These are phyloP conservation scores for Cytospora chrysosperma DNA, from an alignment of 2,329 filamentous ascomycete genomes.

Conservation along the genomic window DNA sequence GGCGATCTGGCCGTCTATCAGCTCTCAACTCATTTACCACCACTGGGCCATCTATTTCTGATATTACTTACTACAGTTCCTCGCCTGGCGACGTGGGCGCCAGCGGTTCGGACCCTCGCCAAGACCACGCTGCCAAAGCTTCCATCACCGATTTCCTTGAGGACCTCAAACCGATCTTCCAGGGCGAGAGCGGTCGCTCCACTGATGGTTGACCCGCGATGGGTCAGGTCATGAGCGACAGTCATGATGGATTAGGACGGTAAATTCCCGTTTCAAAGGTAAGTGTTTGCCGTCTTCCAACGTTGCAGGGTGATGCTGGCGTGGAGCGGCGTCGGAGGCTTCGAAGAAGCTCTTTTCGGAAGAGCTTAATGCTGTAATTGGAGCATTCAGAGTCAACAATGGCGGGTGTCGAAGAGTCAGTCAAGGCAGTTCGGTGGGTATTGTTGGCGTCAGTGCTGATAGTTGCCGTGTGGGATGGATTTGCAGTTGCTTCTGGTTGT, in stretches of 20 bases:
- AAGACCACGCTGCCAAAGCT: slow-evolving; percentile 96
- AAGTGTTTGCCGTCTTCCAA: slow-evolving; percentile 16
- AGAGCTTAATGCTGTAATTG: slow-evolving; percentile 24
- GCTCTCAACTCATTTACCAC: not conserved
- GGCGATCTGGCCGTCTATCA: slow-evolving; percentile 64
- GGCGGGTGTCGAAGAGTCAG: slow-evolving; percentile 15
- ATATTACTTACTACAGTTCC: slow-evolving; percentile 78
- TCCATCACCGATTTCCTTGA: slow-evolving; percentile 98
- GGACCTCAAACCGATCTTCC: slow-evolving; percentile 91
- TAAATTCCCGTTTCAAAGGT: slow-evolving; percentile 25
- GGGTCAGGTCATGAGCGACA: slow-evolving; percentile 70
- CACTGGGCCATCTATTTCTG: not conserved
- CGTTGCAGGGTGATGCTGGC: slow-evolving; percentile 9
- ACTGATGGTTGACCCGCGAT: slow-evolving; percentile 62
- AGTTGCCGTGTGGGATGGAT: slow-evolving; percentile 3
- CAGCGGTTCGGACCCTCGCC: slow-evolving; percentile 86
- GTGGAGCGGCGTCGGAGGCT: slow-evolving; percentile 25
- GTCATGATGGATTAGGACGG: slow-evolving; percentile 59
- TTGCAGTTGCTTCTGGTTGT: slow-evolving; percentile 2
- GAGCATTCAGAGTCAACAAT: slow-evolving; percentile 22
- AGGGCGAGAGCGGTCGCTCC: slow-evolving; percentile 57
- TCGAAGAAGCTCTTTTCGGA: slow-evolving; percentile 22
- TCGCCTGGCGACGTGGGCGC: slow-evolving; percentile 81
- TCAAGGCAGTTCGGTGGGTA: slow-evolving; percentile 6
- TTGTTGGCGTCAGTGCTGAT: slow-evolving; percentile 3